Evolutionary conservation across 2,329 filamentous ascomycete genomes (phyloP), one percentile per base, ranked within the genome.

Genomic region (Alternaria novae-zelandiae): DNA sequence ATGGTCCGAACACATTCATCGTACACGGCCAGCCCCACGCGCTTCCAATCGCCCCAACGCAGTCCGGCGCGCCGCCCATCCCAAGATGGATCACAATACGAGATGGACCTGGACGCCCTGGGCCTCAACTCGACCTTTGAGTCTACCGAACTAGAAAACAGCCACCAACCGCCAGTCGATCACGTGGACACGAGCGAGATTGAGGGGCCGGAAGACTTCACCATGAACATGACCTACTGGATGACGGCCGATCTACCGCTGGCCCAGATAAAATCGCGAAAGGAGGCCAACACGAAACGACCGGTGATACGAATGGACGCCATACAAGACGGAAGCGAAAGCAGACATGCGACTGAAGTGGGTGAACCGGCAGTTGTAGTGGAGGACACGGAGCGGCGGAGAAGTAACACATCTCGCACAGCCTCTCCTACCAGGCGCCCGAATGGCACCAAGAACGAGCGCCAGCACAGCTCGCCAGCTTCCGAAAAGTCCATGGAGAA

Each of bases 191-290:
- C 75, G 43, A 80, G 79, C 65, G 79, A 82, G 13, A 77, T 82
- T 25, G 79, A 80, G 46, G 80, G 80, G 7, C 80, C 80, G 3
- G 79, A 78, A 53, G 80, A 82, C 66, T 82, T 82, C 63, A 82
- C 80, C 7, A 76, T 79, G 74, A 82, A 82, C 66, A 79, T 82
- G 78, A 80, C 79, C 32, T 80, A 78, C 65, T 82, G 78, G 78
- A 82, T 82, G 79, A 77, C 77, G 3, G 70, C 77, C 25, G 74
- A 78, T 55, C 67, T 79, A 36, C 72, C 74, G 41, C 57, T 70
- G 57, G 59, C 71, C 15, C 69, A 75, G 23, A 74, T 76, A 54
- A 74, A 73, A 57, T 77, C 76, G 55, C 69, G 75, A 26, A 78
- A 79, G 49, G 76, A 78, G 44, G 66, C 73, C 10, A 70, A 67